Evolutionary conservation across 169 alveolate species (phyloP).

Genomic region (Plasmodium vinckei): DNA sequence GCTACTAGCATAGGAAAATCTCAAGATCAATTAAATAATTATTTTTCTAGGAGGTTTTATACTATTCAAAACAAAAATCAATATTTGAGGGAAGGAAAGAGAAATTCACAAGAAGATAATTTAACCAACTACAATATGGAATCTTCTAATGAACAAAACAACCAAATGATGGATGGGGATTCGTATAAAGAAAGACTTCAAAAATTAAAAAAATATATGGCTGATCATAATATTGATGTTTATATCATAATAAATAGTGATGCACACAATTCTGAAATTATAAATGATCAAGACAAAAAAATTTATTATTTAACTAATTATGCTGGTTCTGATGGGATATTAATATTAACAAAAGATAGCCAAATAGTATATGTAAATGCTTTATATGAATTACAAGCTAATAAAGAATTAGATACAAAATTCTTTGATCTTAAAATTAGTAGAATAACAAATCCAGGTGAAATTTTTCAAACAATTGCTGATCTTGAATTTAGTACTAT

Average conservation of each 20-base stretch:
- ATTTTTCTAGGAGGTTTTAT: no score
- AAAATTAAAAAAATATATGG: constrained; percentile 34
- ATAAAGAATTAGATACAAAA: constrained; percentile 42
- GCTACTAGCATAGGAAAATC: background rate
- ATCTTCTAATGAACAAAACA: background rate
- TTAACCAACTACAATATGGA: background rate
- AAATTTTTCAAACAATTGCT: constrained; percentile 42
- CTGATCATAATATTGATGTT: constrained; percentile 53
- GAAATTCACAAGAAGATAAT: background rate
- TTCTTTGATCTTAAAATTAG: constrained; percentile 23
- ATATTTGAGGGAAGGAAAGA: background rate
- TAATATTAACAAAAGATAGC: constrained; percentile 45
- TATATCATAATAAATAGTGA: constrained; percentile 70
- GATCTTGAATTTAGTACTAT: constrained; percentile 29
- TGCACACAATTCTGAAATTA: constrained; percentile 75
- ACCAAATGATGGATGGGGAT: background rate
- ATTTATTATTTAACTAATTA: constrained; percentile 37
- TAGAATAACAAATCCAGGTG: constrained; percentile 19
- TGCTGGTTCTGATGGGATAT: constrained; percentile 69
- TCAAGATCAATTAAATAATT: no score
- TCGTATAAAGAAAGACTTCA: constrained; percentile 11
- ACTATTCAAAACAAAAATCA: background rate
- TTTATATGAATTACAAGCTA: constrained; percentile 74
- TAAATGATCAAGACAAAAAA: constrained; percentile 69
- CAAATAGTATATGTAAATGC: constrained; percentile 48